phyloP scores from a whole-genome alignment of 805 yeast species.

The Candida sanyiensis region DNA sequence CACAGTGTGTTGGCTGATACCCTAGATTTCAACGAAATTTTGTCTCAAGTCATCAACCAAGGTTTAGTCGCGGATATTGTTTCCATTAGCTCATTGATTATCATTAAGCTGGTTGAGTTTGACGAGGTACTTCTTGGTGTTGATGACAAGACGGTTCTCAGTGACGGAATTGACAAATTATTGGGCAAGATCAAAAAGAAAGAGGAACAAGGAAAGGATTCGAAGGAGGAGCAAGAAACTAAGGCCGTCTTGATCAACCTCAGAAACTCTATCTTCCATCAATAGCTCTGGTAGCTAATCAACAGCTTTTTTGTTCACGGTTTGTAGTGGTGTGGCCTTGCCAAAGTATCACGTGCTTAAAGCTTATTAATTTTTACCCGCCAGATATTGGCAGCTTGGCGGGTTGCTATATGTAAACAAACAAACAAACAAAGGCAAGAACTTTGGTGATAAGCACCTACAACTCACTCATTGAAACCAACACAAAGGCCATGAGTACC shows the following conservation, averaged over 20 bases:
- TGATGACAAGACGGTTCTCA: slow-evolving; percentile 15
- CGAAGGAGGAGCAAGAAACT: slow-evolving; percentile 27
- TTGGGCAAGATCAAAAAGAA: slow-evolving; percentile 24
- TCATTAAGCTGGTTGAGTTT: slow-evolving; percentile 23
- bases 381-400: too few species aligned
- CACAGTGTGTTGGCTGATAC: slow-evolving; percentile 17
- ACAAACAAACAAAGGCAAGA: too few species aligned
- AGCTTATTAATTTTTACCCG: too few species aligned
- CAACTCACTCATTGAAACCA: too few species aligned
- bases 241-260: slow-evolving; percentile 21
- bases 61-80: slow-evolving; percentile 35
- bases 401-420: too few species aligned
- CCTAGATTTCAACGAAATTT: slow-evolving; percentile 31
- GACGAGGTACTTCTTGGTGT: slow-evolving; percentile 22
- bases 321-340: too few species aligned
- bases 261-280: slow-evolving; percentile 18
- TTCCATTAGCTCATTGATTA: slow-evolving; percentile 24
- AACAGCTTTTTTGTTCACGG: too few species aligned
- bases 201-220: slow-evolving; percentile 26
- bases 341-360: too few species aligned
- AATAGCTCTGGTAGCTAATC: too few species aligned
- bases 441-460: too few species aligned
- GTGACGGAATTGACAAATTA: slow-evolving; percentile 25
- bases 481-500: too few species aligned
- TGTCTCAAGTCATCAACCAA: slow-evolving; percentile 29